Conservation (phyloP, 1,284 basidiomycete species). For the Ustilago hordei region DNA sequence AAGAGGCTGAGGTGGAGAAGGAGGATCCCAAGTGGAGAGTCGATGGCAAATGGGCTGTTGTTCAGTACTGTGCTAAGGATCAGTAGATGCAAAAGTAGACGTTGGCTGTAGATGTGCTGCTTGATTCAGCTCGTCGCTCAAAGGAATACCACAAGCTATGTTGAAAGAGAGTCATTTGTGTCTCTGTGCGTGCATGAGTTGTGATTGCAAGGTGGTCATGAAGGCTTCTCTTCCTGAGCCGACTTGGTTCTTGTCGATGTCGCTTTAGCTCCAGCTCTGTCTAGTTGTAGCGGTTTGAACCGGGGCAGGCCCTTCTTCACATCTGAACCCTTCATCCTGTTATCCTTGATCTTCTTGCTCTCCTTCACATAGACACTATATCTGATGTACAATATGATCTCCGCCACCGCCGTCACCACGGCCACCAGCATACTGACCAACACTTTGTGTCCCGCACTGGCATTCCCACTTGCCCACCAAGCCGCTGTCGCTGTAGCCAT, state of each 20-base stretch:
- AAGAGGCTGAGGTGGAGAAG: conserved; percentile 46
- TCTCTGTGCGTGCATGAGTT: background rate
- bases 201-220: conserved; percentile 14
- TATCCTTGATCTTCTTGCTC: conserved; percentile 23
- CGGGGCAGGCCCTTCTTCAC: conserved; percentile 3
- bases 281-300: conserved; percentile 34
- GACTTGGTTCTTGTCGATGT: background rate
- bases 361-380: conserved; percentile 36
- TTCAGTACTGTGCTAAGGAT: conserved; percentile 47
- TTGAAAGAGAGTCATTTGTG: background rate
- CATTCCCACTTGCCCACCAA: conserved; percentile 43
- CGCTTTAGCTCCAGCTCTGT: background rate
- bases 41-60: conserved; percentile 63
- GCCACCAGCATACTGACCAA: conserved; percentile 33
- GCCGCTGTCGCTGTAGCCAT: conserved; percentile 41
- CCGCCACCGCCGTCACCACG: conserved; percentile 33
- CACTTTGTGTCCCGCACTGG: conserved; percentile 23
- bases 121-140: background rate
- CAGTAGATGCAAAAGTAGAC: conserved; percentile 17
- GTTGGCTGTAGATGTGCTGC: background rate
- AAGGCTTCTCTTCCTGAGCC: conserved; percentile 5
- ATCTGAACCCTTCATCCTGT: conserved; percentile 40
- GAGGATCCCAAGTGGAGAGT: conserved; percentile 63
- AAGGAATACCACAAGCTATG: background rate
- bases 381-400: conserved; percentile 44